Conservation (phyloP, 78 protist species). For the Bodo saltans region DNA sequence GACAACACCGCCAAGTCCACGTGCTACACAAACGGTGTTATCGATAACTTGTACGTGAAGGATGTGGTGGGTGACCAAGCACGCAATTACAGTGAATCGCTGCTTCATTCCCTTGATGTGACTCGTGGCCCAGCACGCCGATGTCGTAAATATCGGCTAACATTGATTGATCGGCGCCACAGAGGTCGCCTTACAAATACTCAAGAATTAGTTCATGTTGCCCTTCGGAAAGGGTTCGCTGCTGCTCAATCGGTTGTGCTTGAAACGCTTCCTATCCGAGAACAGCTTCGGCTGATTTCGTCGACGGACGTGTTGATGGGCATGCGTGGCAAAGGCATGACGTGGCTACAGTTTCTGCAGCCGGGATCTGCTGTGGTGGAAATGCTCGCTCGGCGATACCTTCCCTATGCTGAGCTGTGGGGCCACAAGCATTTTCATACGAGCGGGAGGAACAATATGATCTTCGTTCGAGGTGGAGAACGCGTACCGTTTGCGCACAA, state of each 20-base stretch:
- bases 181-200: background rate
- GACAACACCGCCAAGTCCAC: background rate
- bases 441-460: background rate
- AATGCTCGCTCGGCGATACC: conserved; percentile 10
- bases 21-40: conserved; percentile 10
- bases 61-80: background rate
- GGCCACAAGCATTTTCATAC: background rate
- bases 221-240: background rate
- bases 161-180: conserved; percentile 3
- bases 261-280: background rate
- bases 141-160: background rate
- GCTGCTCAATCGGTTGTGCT: background rate
- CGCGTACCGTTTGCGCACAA: background rate
- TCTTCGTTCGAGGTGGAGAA: background rate
- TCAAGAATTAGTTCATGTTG: conserved; percentile 4
- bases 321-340: conserved; percentile 23
- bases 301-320: conserved; percentile 12
- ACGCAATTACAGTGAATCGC: background rate
- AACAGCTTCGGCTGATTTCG: background rate
- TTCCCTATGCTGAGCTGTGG: conserved; percentile 15
- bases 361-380: background rate
- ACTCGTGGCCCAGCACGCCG: background rate
- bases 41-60: conserved; percentile 1
- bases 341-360: conserved; percentile 6
- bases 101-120: background rate